phyloP scores from a whole-genome alignment of 176 grass and related monocot genomes.

The Hordeum marinum region DNA sequence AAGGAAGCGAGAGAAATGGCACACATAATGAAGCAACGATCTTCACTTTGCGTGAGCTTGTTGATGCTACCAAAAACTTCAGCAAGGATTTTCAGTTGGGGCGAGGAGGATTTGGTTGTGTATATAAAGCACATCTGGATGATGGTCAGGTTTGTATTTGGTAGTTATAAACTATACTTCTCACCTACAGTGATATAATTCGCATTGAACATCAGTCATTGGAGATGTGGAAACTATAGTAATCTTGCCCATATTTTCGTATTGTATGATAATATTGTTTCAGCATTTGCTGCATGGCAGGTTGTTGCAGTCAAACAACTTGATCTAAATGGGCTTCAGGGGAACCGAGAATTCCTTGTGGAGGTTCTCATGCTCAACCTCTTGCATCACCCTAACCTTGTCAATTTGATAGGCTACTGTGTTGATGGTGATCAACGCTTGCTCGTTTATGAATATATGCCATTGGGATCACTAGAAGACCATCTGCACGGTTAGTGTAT shows the following conservation, averaged over 20 bases:
- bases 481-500: conserved; percentile 67
- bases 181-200: neutral
- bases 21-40: conserved; percentile 28
- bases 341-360: conserved; percentile 79
- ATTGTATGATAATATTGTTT: conserved; percentile 19
- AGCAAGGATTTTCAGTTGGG: conserved; percentile 49
- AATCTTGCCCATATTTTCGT: neutral
- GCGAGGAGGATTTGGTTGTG: conserved; percentile 64
- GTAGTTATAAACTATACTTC: neutral
- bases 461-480: conserved; percentile 74
- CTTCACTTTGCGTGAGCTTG: conserved; percentile 58
- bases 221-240: neutral
- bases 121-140: conserved; percentile 53
- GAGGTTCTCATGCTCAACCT: conserved; percentile 81
- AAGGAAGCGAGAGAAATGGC: conserved; percentile 3
- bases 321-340: conserved; percentile 67
- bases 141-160: conserved; percentile 42
- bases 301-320: conserved; percentile 87
- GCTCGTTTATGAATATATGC: conserved; percentile 80
- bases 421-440: conserved; percentile 50
- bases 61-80: conserved; percentile 54
- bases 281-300: conserved; percentile 38
- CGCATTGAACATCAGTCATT: neutral
- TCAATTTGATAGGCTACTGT: conserved; percentile 68
- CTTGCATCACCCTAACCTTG: conserved; percentile 71